A percentile compares a stretch with the other conserved stretches of the same genome.
Conservation (phyloP, 2,329 filamentous ascomycete species). For the Botrytis porri region DNA sequence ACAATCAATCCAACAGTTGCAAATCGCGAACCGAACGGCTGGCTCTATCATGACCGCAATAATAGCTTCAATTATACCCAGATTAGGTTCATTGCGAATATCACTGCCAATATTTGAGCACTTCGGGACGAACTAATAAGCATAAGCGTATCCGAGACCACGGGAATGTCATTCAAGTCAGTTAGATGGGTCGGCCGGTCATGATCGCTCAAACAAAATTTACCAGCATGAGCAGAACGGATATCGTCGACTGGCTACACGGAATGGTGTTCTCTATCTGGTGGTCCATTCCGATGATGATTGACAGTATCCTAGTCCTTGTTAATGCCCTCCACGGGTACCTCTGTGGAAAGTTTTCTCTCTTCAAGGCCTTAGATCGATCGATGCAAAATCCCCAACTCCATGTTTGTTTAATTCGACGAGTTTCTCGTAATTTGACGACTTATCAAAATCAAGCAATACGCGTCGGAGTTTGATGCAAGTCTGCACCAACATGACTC, state of each 20-base stretch:
- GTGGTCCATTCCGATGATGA: not conserved
- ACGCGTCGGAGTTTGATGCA: conserved; percentile 15
- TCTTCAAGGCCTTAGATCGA: not conserved
- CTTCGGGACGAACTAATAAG: not conserved
- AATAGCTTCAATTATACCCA: not conserved
- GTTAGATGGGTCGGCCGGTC: not conserved
- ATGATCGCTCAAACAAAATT: not conserved
- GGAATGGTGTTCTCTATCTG: not conserved
- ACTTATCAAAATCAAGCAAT: conserved; percentile 9
- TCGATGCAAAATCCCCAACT: not conserved
- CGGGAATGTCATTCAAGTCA: not conserved
- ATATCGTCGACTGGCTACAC: not conserved
- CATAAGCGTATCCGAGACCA: not conserved
- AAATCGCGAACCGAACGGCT: not conserved
- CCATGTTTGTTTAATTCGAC: not conserved
- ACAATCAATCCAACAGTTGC: not conserved
- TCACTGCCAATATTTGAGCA: not conserved
- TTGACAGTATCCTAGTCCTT: not conserved
- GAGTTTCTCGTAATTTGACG: not conserved
- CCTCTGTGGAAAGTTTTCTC: not conserved
- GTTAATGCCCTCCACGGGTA: not conserved
- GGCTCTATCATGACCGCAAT: not conserved
- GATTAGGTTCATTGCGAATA: not conserved
- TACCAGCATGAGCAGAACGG: not conserved
- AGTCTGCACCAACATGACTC: conserved; percentile 18